Evolutionary conservation across 768 basidiomycete genomes (phyloP).

Genomic region (Paxillus involutus): DNA sequence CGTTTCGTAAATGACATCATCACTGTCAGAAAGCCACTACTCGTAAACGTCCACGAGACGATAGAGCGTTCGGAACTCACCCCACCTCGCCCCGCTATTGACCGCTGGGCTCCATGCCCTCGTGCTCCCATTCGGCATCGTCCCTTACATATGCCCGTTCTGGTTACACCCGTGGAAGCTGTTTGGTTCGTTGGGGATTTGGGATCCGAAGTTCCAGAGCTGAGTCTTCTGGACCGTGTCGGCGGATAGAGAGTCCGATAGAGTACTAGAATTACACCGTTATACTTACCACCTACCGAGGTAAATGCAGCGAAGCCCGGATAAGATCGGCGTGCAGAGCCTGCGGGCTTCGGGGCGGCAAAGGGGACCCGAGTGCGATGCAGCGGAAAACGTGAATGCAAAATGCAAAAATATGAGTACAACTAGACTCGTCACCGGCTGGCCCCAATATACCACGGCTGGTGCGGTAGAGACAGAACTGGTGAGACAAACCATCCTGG

Average conservation of each 20-base stretch:
- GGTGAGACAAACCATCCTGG: too few species aligned
- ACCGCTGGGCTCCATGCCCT: constrained; percentile 46
- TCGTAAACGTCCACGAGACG: constrained; percentile 17
- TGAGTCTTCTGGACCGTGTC: constrained; percentile 45
- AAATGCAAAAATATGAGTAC: too few species aligned
- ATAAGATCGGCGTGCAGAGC: too few species aligned
- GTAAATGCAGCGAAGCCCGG: too few species aligned
- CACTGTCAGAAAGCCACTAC: constrained; percentile 5
- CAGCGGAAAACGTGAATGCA: too few species aligned
- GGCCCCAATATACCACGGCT: too few species aligned
- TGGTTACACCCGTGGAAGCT: constrained; percentile 46
- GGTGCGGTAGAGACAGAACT: too few species aligned
- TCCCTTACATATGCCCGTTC: constrained; percentile 58
- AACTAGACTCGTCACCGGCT: too few species aligned
- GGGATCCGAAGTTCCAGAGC: constrained; percentile 64
- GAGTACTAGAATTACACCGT: too few species aligned
- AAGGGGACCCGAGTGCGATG: too few species aligned
- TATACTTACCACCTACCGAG: too few species aligned
- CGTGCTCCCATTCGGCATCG: constrained; percentile 62
- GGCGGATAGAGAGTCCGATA: not conserved
- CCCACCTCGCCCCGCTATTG: constrained; percentile 23
- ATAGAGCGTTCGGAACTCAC: constrained; percentile 16
- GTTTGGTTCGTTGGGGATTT: constrained; percentile 59
- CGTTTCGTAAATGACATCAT: constrained; percentile 48
- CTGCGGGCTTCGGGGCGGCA: too few species aligned